These are phyloP conservation scores for Penicillium samsonianum DNA, from an alignment of 495 filamentous ascomycete species.

Conservation along the genomic window DNA sequence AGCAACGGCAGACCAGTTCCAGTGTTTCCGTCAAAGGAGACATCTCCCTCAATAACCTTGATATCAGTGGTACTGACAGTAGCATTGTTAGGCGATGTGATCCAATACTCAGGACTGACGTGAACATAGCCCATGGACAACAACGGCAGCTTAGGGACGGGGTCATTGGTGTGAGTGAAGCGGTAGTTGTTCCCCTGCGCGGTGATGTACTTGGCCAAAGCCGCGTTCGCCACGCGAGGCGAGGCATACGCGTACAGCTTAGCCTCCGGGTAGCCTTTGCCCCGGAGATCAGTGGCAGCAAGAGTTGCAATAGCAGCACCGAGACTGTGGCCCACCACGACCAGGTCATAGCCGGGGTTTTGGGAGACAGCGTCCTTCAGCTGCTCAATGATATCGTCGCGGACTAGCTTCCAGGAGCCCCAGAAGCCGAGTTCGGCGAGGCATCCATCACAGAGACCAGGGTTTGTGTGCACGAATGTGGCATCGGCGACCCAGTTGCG, in stretches of 20 bases:
- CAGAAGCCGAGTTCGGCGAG: constrained; percentile 55
- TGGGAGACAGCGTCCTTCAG: constrained; percentile 31
- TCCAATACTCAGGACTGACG: constrained; percentile 64
- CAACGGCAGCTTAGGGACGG: constrained; percentile 63
- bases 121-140: constrained; percentile 57
- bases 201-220: constrained; percentile 55
- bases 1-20: constrained; percentile 30
- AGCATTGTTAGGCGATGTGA: constrained; percentile 37
- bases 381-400: constrained; percentile 36
- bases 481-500: constrained; percentile 67
- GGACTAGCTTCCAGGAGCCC: constrained; percentile 49
- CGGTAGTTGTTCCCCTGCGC: constrained; percentile 59
- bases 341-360: constrained; percentile 53
- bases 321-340: constrained; percentile 64
- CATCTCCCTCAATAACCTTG: constrained; percentile 30
- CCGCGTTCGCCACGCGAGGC: constrained; percentile 60
- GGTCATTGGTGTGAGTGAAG: constrained; percentile 65
- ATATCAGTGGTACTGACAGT: constrained; percentile 39
- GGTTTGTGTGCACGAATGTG: constrained; percentile 39
- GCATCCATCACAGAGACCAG: constrained; percentile 51
- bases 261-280: constrained; percentile 34
- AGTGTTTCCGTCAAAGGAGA: constrained; percentile 46
- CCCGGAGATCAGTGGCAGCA: constrained; percentile 58
- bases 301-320: constrained; percentile 63
- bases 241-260: constrained; percentile 67